These are phyloP conservation scores for Apiospora aurea DNA, from an alignment of 2,329 filamentous ascomycete genomes.

Conservation along the genomic window DNA sequence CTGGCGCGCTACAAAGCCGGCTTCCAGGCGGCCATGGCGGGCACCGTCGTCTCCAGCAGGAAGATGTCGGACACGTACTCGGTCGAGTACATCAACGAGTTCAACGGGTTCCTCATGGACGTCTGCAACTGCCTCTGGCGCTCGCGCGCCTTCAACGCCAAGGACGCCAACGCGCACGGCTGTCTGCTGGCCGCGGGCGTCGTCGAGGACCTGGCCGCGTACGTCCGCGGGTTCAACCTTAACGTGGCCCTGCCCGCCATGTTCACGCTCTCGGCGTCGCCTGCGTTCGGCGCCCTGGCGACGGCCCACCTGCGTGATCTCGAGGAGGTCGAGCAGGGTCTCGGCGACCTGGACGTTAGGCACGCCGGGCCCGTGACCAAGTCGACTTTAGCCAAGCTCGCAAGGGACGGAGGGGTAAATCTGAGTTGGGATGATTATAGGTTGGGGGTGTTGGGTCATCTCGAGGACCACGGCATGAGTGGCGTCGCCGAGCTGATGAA, in stretches of 20 bases:
- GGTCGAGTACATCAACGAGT: slow-evolving; percentile 67
- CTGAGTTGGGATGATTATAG: slow-evolving; percentile 79
- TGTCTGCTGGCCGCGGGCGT: slow-evolving; percentile 57
- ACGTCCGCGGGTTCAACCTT: slow-evolving; percentile 57
- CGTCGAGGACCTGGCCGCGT: slow-evolving; percentile 53
- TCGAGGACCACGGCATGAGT: slow-evolving; percentile 68
- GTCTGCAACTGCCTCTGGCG: slow-evolving; percentile 86
- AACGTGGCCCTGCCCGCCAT: slow-evolving; percentile 54
- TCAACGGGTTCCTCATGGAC: slow-evolving; percentile 89
- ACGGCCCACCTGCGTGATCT: slow-evolving; percentile 61
- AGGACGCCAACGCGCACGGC: slow-evolving; percentile 68
- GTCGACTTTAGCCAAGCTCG: slow-evolving; percentile 67
- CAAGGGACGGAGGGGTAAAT: slow-evolving; percentile 68
- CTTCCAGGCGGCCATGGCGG: slow-evolving; percentile 63
- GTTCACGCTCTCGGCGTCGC: slow-evolving; percentile 67
- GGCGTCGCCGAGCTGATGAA: slow-evolving; percentile 78
- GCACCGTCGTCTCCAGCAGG: slow-evolving; percentile 27
- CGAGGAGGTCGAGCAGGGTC: slow-evolving; percentile 60
- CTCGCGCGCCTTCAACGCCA: slow-evolving; percentile 70
- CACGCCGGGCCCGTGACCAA: slow-evolving; percentile 76
- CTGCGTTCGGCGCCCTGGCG: slow-evolving; percentile 62
- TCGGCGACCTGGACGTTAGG: slow-evolving; percentile 51
- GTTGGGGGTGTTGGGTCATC: slow-evolving; percentile 71
- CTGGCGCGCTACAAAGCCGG: slow-evolving; percentile 76
- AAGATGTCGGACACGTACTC: slow-evolving; percentile 51